Evolutionary conservation across 306 rosid genomes (phyloP), one percentile per base, ranked within the genome.

Genomic region (Psophocarpus tetragonolobus): DNA sequence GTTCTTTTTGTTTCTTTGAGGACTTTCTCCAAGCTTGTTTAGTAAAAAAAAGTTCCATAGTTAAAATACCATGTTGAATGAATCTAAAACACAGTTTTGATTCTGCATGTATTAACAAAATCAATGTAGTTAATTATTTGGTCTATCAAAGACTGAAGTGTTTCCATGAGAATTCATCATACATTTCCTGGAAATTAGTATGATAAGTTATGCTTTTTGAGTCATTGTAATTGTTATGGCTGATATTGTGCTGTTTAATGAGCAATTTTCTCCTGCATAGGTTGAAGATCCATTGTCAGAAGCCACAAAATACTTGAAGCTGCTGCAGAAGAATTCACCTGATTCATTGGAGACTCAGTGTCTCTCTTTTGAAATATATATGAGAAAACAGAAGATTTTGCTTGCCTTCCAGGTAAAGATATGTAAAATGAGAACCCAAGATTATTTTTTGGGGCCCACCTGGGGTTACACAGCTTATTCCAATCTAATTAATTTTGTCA

Each of bases 321-420:
- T 96, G 89, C 93, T 96, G 78, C 98, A 87, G 88, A 96, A 96
- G 85, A 88, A 86, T 83, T 96, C 99, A 12, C 87, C 96, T 11
- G 63, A 90, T 79, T 91, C 92, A 18, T 79, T 93, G 45, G 98
- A 88, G 85, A 96, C 99, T 33, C 99, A 96, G 68, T 69, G 86
- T 54, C 97, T 96, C 74, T 88, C 99, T 79, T 96, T 96, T 90
- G 98, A 96, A 78, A 88, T 93, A 56, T 82, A 93, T 84, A 87
- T 87, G 86, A 92, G 99, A 84, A 92, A 85, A 66, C 96, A 87
- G 71, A 96, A 87, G 85, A 86, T 90, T 84, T 83, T 96, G 87
- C 98, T 96, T 26, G 97, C 99, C 78, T 84, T 92, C 63, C 97
- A 96, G 96, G 99, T 96, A 81, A 73, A 48, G 35, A 20, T 57